Evolutionary conservation across 2,329 filamentous ascomycete species (phyloP).

Genomic region (Didymella arachidicola): DNA sequence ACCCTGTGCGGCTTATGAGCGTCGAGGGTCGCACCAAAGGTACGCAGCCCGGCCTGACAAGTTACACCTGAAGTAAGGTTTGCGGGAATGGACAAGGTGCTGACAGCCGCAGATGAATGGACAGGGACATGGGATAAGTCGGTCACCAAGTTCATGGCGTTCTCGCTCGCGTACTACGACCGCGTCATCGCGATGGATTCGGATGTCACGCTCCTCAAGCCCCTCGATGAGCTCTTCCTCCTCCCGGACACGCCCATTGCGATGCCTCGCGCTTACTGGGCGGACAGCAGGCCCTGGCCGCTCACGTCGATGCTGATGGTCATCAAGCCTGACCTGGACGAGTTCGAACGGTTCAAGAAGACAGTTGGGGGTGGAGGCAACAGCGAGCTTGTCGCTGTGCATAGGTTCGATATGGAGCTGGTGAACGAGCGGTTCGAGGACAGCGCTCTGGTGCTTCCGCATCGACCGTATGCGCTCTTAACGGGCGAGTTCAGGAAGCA

Average conservation of each 20-base stretch:
- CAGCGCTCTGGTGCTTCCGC: slow-evolving; percentile 68
- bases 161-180: slow-evolving; percentile 70
- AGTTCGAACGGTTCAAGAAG: slow-evolving; percentile 55
- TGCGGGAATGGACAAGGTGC: slow-evolving; percentile 10
- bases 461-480: slow-evolving; percentile 68
- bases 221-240: slow-evolving; percentile 75
- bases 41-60: slow-evolving; percentile 22
- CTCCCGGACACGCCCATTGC: slow-evolving; percentile 67
- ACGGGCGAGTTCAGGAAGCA: slow-evolving; percentile 68
- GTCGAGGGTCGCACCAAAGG: slow-evolving; percentile 46
- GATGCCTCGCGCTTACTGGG: slow-evolving; percentile 77
- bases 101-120: slow-evolving; percentile 42
- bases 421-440: slow-evolving; percentile 68
- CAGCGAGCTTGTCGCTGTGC: slow-evolving; percentile 38
- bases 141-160: slow-evolving; percentile 73
- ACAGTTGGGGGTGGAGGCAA: slow-evolving; percentile 41
- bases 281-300: slow-evolving; percentile 60
- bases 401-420: slow-evolving; percentile 71
- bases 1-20: slow-evolving; percentile 55
- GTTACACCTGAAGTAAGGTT: slow-evolving; percentile 9
- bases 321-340: slow-evolving; percentile 63
- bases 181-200: slow-evolving; percentile 68
- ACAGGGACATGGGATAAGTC: slow-evolving; percentile 67
- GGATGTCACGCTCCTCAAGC: slow-evolving; percentile 67
- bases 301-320: slow-evolving; percentile 70